Evolutionary conservation across 805 yeast genomes (phyloP).

Genomic region (Pichia scutulata): DNA sequence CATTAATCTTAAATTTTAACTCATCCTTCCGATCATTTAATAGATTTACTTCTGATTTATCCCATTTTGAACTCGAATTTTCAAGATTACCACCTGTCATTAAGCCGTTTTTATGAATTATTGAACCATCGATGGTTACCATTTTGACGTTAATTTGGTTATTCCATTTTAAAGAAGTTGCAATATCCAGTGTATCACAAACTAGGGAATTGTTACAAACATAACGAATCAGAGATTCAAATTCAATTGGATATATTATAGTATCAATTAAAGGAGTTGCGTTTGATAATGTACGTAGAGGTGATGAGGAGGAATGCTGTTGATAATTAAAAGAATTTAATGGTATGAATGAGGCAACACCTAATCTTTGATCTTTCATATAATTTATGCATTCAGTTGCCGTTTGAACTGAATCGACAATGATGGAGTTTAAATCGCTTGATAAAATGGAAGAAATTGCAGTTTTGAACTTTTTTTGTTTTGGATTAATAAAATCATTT

Average conservation of each 20-base stretch:
- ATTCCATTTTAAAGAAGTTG: conserved; percentile 68
- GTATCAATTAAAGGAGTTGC: conserved; percentile 72
- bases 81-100: conserved; percentile 84
- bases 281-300: conserved; percentile 44
- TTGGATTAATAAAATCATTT: conserved; percentile 71
- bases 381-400: conserved; percentile 73
- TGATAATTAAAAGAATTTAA: conserved; percentile 67
- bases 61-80: conserved; percentile 57
- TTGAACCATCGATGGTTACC: conserved; percentile 77
- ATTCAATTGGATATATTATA: conserved; percentile 55
- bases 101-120: conserved; percentile 77
- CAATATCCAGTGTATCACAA: conserved; percentile 62
- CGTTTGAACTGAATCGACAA: conserved; percentile 69
- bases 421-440: conserved; percentile 67
- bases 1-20: conserved; percentile 37
- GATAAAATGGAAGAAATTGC: conserved; percentile 80
- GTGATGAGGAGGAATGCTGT: too few relatives aligned
- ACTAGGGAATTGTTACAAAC: conserved; percentile 75
- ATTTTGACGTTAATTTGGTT: conserved; percentile 50
- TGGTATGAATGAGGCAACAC: conserved; percentile 83
- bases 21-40: conserved; percentile 45
- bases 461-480: conserved; percentile 58
- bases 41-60: conserved; percentile 54
- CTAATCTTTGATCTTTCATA: conserved; percentile 77
- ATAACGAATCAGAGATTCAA: conserved; percentile 72